Percentiles rank a stretch among this genome's conserved stretches.
Conservation (phyloP, 345 rosid genomes). For the Citropsis articulata region DNA sequence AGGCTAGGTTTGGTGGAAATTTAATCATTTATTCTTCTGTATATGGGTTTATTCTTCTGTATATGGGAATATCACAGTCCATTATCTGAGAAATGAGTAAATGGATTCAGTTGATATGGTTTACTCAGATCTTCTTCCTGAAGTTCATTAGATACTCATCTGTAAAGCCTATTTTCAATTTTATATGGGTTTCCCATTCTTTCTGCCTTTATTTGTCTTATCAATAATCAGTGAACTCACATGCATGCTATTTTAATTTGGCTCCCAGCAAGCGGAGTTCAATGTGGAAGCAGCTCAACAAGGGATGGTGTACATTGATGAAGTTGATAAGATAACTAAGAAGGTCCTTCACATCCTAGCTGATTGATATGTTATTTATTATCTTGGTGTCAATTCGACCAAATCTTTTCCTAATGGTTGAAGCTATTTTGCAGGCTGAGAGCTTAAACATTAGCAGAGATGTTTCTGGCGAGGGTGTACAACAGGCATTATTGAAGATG, state of each 20-base stretch:
- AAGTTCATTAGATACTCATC: not conserved
- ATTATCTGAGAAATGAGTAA: not conserved
- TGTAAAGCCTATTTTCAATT: not conserved
- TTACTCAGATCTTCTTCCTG: not conserved
- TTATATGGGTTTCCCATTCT: slow-evolving; percentile 1
- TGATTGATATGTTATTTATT: not conserved
- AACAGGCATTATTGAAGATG: slow-evolving; percentile 92
- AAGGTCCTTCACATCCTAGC: slow-evolving; percentile 43
- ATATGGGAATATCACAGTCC: not conserved
- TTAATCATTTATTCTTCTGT: not conserved
- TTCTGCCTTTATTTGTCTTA: not conserved
- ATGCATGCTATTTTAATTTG: slow-evolving; percentile 18
- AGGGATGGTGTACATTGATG: slow-evolving; percentile 94
- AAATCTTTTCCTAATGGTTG: not conserved
- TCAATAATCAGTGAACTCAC: not conserved
- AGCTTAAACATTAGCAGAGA: slow-evolving; percentile 90
- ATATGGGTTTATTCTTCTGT: not conserved
- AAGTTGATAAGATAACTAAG: slow-evolving; percentile 96
- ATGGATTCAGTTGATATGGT: not conserved
- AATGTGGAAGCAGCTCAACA: slow-evolving; percentile 97
- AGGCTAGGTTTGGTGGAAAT: not conserved
- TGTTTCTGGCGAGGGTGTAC: slow-evolving; percentile 99
- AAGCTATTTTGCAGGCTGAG: slow-evolving; percentile 65
- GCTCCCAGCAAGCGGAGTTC: slow-evolving; percentile 72
- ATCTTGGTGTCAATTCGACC: not conserved